Percentiles rank a stretch among this genome's conserved stretches.
These are phyloP conservation scores for Arachis monticola DNA, from an alignment of 331 rosid species.

Conservation along the genomic window DNA sequence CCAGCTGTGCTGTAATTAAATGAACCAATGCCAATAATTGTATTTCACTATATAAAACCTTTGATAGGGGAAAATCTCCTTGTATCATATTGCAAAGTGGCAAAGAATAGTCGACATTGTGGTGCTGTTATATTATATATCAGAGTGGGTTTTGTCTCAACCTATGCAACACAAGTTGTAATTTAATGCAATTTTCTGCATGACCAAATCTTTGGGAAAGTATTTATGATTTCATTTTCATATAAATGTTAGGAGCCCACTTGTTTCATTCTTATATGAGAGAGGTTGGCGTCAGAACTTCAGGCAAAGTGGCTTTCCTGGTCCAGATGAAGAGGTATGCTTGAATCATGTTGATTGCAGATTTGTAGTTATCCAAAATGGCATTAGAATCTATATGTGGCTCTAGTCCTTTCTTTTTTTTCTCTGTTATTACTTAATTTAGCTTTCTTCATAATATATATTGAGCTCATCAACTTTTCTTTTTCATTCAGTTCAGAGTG, in stretches of 20 bases:
- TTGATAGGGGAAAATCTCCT: no score
- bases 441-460: background rate
- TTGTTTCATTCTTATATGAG: constrained; percentile 92
- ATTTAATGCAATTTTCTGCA: constrained; percentile 26
- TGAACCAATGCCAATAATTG: no score
- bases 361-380: background rate
- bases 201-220: constrained; percentile 27
- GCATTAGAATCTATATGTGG: constrained; percentile 12
- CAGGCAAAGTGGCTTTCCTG: constrained; percentile 81
- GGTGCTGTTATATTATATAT: no score
- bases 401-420: background rate
- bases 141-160: background rate
- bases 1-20: no score
- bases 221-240: constrained; percentile 28
- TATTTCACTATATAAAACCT: no score
- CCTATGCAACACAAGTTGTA: constrained; percentile 14
- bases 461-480: constrained; percentile 16
- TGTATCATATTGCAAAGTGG: no score
- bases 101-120: no score
- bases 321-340: constrained; percentile 92
- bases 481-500: constrained; percentile 73
- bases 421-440: constrained; percentile 30
- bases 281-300: constrained; percentile 99
- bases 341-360: background rate
- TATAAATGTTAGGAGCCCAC: constrained; percentile 71